Evolutionary conservation across 2,329 filamentous ascomycete species (phyloP).

Genomic region (Colletotrichum sojae): DNA sequence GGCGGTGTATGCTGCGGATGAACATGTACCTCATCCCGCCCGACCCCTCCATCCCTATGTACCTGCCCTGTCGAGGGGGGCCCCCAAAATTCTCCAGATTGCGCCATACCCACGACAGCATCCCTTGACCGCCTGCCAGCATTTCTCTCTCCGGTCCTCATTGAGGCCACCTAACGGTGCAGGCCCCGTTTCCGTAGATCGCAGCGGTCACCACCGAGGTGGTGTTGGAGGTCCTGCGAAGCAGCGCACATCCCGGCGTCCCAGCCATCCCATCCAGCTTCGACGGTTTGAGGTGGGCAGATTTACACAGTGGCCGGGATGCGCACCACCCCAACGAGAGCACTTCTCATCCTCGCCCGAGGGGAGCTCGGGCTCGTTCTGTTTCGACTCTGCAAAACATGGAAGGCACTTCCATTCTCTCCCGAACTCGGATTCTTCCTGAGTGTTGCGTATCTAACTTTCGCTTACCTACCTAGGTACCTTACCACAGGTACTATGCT

Average conservation of each 20-base stretch:
- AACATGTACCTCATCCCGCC: constrained; percentile 22
- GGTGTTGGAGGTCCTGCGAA: constrained; percentile 15
- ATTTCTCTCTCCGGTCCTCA: constrained; percentile 7
- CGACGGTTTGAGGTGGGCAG: neutral
- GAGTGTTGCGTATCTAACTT: too few species aligned
- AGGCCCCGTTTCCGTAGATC: neutral
- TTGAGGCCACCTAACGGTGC: constrained; percentile 29
- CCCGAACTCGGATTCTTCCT: neutral
- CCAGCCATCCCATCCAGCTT: constrained; percentile 5
- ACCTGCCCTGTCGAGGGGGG: constrained; percentile 37
- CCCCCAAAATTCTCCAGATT: constrained; percentile 41
- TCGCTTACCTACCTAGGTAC: too few species aligned
- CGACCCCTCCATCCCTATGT: constrained; percentile 38
- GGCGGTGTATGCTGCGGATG: neutral
- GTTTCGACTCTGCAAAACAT: constrained; percentile 4
- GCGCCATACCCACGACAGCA: constrained; percentile 37
- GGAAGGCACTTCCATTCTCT: too few species aligned
- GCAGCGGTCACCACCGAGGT: constrained; percentile 9
- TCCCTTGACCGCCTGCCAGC: constrained; percentile 38
- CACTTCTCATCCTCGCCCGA: constrained; percentile 8
- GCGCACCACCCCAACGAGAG: constrained; percentile 14
- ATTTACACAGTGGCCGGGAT: constrained; percentile 35
- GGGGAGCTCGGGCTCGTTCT: constrained; percentile 24
- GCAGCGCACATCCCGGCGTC: constrained; percentile 8
- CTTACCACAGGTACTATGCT: too few species aligned